Evolutionary conservation across 1,139 yeast species (phyloP), one percentile per base, ranked within the genome.

Genomic region (Zygoascus meyerae): DNA sequence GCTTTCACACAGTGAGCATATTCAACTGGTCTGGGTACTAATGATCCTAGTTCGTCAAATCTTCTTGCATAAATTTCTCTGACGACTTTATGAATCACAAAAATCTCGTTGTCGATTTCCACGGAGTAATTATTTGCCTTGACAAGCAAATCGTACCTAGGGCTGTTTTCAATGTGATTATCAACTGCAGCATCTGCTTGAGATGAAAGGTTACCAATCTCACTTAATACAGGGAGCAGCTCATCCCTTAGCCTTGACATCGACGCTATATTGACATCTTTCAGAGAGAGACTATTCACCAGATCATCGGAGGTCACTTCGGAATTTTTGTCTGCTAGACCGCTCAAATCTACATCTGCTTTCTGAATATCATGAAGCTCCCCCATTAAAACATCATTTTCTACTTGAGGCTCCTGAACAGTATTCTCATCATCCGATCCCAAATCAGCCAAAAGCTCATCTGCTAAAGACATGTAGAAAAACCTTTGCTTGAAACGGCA

Each of bases 41-140:
- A 66, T 0, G 81, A 69, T 34, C 77, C 84, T 46, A 89, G 68
- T 57, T 87, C 96, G 0, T 86, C 81, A 64, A 86, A 87, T 15
- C 83, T 77, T 6, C 73, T 71, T 12, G 72, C 67, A 58, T 86
- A 89, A 35, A 73, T 71, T 5, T 72, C 61, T 46, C 73, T 77
- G 38, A 83, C 66, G 51, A 77, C 77, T 12, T 71, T 65, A 52
- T 79, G 77, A 10, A 83, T 63, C 7, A 70, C 56, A 0, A 66
- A 57, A 5, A 83, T 77, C 52, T 85, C 94, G 34, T 70, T 70
- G 44, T 74, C 72, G 8, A 86, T 74, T 15, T 80, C 74, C 8
- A 74, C 72, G 0, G 83, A 70, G 21, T 79, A 60, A 42, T 74
- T 78, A 61, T 83, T 86, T 7, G 84, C 74, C 12, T 68, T 66